Evolutionary conservation across 345 rosid species (phyloP), one percentile per base, ranked within the genome.

Genomic region (Erucastrum elatum): DNA sequence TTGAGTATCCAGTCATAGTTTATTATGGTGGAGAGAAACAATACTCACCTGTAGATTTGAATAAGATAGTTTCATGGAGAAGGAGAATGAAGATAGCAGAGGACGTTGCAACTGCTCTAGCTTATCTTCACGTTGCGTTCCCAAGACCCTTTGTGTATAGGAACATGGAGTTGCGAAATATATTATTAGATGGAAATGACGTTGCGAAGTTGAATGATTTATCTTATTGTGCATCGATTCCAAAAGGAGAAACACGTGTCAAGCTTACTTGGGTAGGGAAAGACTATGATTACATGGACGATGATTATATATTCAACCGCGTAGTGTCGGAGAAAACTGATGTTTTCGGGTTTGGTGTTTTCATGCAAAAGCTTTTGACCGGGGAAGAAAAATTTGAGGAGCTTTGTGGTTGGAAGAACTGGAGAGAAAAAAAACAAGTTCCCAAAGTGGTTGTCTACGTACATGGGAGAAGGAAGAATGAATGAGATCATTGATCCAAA

Each of bases 41-140:
- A 1, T 61, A 61, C 7, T 60, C 56, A 37, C 67, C 10, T n/a
- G 10, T 71, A 13, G 59, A 72, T 15, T 16, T 72, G 12, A 60
- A 41, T 13, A 61, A 4, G 39, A 44, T 60, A n/a, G 58, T 60
- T 0, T 39, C 27, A 0, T 72, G 68, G 60, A 16, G 30, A 61
- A 39, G 8, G 30, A 72, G 68, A 15, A 29, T 72, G 76, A 62
- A 72, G 60, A 15, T 72, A 72, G 76, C 76, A 5, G 68, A 62
- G 11, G 68, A 61, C 5, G 51, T 72, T 27, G 68, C 76, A 15
- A 44, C 15, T 2, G 29, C 68, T 61, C 61, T 72, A 46, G 16
- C 61, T 16, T 72, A 62, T 72, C 76, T 72, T 62, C 76, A 72
- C 61, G 63, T 11, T 44, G 76, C 76, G 8, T 72, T 72, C 3